Percentiles rank a stretch among this genome's conserved stretches.
phyloP scores from a whole-genome alignment of 2,329 filamentous ascomycete genomes.

The Sclerotinia subarctica region DNA sequence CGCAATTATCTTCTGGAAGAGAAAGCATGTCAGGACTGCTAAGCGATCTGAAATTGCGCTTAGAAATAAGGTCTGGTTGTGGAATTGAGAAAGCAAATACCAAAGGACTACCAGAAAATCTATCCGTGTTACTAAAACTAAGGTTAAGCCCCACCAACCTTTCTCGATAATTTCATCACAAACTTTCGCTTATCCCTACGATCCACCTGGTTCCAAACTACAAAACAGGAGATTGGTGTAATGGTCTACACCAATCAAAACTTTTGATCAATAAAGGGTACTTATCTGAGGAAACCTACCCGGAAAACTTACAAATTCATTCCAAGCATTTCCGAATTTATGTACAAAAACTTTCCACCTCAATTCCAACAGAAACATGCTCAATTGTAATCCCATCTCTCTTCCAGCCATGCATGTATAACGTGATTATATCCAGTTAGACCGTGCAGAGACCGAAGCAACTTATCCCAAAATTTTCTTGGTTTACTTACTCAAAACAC shows the following conservation, averaged over 20 bases:
- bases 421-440: no score
- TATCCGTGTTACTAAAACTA: no score
- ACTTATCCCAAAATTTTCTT: no score
- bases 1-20: not conserved
- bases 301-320: no score
- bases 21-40: not conserved
- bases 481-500: not conserved
- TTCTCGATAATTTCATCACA: not conserved
- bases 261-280: not conserved
- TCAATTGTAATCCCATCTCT: fast-evolving
- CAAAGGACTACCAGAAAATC: not conserved
- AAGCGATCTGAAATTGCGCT: not conserved
- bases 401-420: not conserved
- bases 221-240: no score
- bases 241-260: no score
- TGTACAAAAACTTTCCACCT: fast-evolving
- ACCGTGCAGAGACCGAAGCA: no score
- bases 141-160: not conserved
- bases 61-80: not conserved
- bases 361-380: not conserved
- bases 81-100: not conserved
- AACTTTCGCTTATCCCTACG: no score
- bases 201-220: no score
- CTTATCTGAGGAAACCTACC: not conserved
- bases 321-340: not conserved